Evolutionary conservation across 768 basidiomycete species (phyloP), one percentile per base, ranked within the genome.

Genomic region (Cubamyces lactineus): DNA sequence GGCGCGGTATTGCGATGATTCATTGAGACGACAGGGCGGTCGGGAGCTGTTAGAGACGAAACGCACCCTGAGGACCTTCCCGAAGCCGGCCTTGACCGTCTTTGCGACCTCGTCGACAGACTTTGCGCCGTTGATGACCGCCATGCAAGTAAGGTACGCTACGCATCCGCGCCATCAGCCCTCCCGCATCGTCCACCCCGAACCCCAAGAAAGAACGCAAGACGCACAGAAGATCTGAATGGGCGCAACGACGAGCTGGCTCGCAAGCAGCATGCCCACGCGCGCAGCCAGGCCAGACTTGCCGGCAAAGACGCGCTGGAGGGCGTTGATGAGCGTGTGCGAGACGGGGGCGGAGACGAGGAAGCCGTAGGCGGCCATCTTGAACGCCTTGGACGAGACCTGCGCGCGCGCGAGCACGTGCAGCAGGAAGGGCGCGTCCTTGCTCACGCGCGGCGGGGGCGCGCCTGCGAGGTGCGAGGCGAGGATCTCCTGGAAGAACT

Each of bases 311-410:
- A 82, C 81, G 68, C 82, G 87, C 74, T 94, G 92, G 60, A 95
- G 75, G 42, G 79, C 67, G 56, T 88, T 86, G 19, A 92, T 83
- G 62, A 94, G 85, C 72, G 82, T 74, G 70, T 96, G 94, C 43
- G 86, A 82, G 30, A 96, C 72, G 0, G 94, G 94, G 6, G 92
- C 94, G 13, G 92, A 92, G 42, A 96, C 82, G 66, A 89, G 80
- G 76, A 90, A 86, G 62, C 94, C 94, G 70, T 93, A 94, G 21
- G 88, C 52, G 0, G 85, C 89, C 88, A 95, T 92, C 74, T 95
- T 93, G 68, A 90, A 57, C 7, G 94, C 91, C 68, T 86, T 89
- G 62, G 77, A 59, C 71, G 92, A 80, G 53, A 94, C 73, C 71
- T 90, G 86, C 5, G 77, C 77, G 49, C 74, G 77, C 5, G 83